These are phyloP conservation scores for Corchorus capsularis DNA, from an alignment of 345 rosid species.

Conservation along the genomic window DNA sequence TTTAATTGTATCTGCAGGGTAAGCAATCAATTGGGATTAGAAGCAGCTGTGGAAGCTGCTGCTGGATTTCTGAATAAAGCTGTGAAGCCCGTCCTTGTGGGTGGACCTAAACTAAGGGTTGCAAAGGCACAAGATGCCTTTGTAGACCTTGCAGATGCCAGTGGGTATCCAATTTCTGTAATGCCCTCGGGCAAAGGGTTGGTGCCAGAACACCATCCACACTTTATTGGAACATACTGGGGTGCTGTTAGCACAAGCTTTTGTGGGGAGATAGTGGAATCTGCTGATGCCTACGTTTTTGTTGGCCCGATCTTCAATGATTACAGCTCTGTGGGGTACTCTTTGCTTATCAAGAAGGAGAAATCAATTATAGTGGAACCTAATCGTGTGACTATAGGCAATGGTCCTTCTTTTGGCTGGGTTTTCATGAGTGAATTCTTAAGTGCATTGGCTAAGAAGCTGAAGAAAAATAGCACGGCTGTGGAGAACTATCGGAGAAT, in stretches of 20 bases:
- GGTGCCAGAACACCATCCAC: slow-evolving; percentile 60
- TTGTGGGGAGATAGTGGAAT: slow-evolving; percentile 71
- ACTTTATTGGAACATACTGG: slow-evolving; percentile 80
- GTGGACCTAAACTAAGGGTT: slow-evolving; percentile 67
- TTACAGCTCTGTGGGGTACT: slow-evolving; percentile 77
- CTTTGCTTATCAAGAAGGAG: slow-evolving; percentile 68
- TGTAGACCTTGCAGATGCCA: slow-evolving; percentile 49
- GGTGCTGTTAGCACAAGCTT: slow-evolving; percentile 74
- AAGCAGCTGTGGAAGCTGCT: slow-evolving; percentile 75
- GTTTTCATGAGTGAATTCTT: slow-evolving; percentile 75
- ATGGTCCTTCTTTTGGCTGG: slow-evolving; percentile 78
- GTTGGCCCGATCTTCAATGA: slow-evolving; percentile 78
- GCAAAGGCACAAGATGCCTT: slow-evolving; percentile 58
- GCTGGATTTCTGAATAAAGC: slow-evolving; percentile 66
- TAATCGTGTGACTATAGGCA: slow-evolving; percentile 64
- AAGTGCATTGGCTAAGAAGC: slow-evolving; percentile 58
- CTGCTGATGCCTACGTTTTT: slow-evolving; percentile 74
- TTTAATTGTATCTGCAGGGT: slow-evolving; percentile 40
- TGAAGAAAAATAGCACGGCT: slow-evolving; percentile 60
- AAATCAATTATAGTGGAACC: slow-evolving; percentile 59
- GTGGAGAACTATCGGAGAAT: slow-evolving; percentile 66
- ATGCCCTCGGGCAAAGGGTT: slow-evolving; percentile 78
- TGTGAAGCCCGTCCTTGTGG: slow-evolving; percentile 72
- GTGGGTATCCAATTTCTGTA: slow-evolving; percentile 57
- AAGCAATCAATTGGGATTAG: slow-evolving; percentile 66